Evolutionary conservation across 2,329 filamentous ascomycete species (phyloP).

Genomic region (Verticillium longisporum): DNA sequence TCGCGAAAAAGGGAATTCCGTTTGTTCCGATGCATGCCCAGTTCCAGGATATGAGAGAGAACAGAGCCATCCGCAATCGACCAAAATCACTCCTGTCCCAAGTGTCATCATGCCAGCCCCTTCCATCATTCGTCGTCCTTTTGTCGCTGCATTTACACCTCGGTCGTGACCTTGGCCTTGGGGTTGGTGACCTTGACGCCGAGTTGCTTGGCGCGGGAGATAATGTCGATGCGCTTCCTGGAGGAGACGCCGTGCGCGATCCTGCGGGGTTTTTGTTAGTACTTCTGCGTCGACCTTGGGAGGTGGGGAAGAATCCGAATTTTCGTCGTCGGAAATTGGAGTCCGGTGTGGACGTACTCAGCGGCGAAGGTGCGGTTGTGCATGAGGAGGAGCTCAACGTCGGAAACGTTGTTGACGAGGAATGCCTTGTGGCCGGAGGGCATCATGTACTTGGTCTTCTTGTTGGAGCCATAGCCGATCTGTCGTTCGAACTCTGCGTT

Average conservation of each 20-base stretch:
- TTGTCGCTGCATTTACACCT: conserved; percentile 53
- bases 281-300: neutral
- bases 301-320: neutral
- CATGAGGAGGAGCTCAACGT: conserved; percentile 98
- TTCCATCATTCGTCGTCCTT: conserved; percentile 5
- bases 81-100: conserved; percentile 4
- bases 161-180: conserved; percentile 97
- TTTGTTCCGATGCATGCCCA: conserved; percentile 12
- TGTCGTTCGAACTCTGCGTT: conserved; percentile 27
- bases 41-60: conserved; percentile 11
- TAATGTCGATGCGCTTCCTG: conserved; percentile 97
- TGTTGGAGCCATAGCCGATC: conserved; percentile 99
- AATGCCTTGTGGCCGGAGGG: conserved; percentile 99
- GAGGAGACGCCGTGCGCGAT: conserved; percentile 98
- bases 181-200: conserved; percentile 99
- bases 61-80: conserved; percentile 8
- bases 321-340: neutral
- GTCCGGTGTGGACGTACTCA: conserved; percentile 62
- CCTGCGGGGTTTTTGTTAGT: conserved; percentile 43
- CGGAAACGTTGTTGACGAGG: conserved; percentile 93
- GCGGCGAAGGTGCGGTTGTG: conserved; percentile 99
- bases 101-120: conserved; percentile 5
- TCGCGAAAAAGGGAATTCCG: conserved; percentile 10
- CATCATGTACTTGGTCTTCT: conserved; percentile 98
- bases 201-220: conserved; percentile 93